Conservation (phyloP, 345 rosid genomes). For the Pistacia vera region DNA sequence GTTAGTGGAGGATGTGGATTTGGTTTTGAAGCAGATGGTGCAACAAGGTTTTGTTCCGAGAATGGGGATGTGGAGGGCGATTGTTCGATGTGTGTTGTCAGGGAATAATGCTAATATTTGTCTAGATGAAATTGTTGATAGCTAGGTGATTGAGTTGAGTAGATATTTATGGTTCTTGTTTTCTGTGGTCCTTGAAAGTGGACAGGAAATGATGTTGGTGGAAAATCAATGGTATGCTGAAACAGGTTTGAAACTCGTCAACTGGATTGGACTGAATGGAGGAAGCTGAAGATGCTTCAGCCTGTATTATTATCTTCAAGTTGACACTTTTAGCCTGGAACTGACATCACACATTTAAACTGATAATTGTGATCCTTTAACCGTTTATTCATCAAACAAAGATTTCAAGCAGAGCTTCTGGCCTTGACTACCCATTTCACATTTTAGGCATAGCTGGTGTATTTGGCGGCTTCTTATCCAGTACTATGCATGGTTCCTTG, state of each 20-base stretch:
- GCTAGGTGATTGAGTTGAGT: background rate
- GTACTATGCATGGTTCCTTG: constrained; percentile 3
- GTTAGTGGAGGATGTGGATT: constrained; percentile 56
- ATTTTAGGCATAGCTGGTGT: too few species aligned
- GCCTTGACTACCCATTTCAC: background rate
- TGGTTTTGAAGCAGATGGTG: constrained; percentile 75
- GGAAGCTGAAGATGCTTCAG: background rate
- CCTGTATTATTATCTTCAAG: too few species aligned
- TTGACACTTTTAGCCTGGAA: too few species aligned
- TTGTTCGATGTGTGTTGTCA: constrained; percentile 36
- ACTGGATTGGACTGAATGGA: background rate
- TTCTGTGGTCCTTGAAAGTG: background rate
- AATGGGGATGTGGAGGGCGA: constrained; percentile 71
- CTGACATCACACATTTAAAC: too few species aligned
- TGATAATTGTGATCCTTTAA: too few species aligned
- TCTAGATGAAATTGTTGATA: constrained; percentile 24
- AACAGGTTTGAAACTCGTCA: background rate
- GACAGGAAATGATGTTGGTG: background rate
- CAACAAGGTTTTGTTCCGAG: constrained; percentile 77
- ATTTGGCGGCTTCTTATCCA: background rate
- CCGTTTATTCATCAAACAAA: too few species aligned
- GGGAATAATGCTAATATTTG: constrained; percentile 5
- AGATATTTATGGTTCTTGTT: background rate
- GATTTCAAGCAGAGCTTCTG: background rate
- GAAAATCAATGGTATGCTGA: background rate